These are phyloP conservation scores for Cordyceps sp. DNA, from an alignment of 2,329 filamentous ascomycete genomes.

Conservation along the genomic window DNA sequence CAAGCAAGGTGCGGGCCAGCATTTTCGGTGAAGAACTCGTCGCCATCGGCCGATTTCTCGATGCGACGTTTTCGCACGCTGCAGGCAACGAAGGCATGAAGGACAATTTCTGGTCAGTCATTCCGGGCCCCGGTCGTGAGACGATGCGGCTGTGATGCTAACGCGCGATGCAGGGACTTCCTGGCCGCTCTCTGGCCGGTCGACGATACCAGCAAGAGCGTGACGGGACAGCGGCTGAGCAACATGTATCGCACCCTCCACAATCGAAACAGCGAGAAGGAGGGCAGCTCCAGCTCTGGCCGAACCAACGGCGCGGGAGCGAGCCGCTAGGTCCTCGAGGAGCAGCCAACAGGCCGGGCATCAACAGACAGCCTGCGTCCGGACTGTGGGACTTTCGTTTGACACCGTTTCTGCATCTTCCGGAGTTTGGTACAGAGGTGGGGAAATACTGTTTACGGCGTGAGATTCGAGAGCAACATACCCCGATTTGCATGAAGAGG, in stretches of 20 bases:
- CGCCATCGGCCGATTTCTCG: conserved; percentile 45
- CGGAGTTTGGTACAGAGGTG: conserved; percentile 9
- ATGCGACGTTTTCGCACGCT: conserved; percentile 25
- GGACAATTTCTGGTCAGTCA: conserved; percentile 33
- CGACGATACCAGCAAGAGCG: conserved; percentile 24
- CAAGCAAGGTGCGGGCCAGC: conserved; percentile 42
- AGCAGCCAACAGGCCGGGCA: too few relatives aligned
- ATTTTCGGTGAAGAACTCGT: conserved; percentile 45
- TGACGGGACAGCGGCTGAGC: conserved; percentile 25
- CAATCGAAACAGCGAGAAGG: conserved; percentile 14
- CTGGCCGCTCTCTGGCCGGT: conserved; percentile 28
- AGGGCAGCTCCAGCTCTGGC: conserved; percentile 11
- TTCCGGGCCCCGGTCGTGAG: neutral
- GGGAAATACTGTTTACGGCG: conserved; percentile 8
- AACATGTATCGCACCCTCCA: conserved; percentile 26
- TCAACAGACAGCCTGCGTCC: too few relatives aligned
- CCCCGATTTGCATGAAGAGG: conserved; percentile 11
- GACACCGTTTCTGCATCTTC: conserved; percentile 9
- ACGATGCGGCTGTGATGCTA: conserved; percentile 4
- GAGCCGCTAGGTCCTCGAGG: conserved; percentile 2
- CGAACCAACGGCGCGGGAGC: conserved; percentile 16
- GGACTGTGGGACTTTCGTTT: conserved; percentile 4
- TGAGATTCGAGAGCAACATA: conserved; percentile 9
- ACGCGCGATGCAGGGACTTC: conserved; percentile 21
- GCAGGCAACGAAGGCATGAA: conserved; percentile 24